Conservation (phyloP, 768 basidiomycete species). For the Paxillus ammoniavirescens region DNA sequence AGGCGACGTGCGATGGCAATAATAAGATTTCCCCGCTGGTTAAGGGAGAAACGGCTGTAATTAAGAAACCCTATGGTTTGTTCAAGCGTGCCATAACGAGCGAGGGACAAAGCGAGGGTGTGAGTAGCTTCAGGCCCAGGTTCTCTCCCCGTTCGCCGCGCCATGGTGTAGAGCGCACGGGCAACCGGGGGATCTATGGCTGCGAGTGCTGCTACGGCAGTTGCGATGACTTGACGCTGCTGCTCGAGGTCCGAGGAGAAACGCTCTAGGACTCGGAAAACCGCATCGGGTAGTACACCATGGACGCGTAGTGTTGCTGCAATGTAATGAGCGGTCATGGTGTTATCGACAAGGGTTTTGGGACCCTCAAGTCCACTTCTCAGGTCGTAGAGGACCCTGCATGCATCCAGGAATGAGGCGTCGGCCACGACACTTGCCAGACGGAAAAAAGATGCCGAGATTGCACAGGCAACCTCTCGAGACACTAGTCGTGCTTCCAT, state of each 20-base stretch:
- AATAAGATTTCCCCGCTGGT: conserved; percentile 38
- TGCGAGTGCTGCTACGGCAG: conserved; percentile 17
- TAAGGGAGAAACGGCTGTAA: conserved; percentile 26
- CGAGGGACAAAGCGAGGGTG: conserved; percentile 30
- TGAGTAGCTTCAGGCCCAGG: conserved; percentile 25
- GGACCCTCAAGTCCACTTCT: conserved; percentile 20
- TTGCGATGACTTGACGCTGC: conserved; percentile 28
- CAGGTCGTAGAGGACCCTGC: conserved; percentile 31
- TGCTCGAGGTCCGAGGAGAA: conserved; percentile 22
- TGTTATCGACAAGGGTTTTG: not conserved
- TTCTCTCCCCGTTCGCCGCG: conserved; percentile 17
- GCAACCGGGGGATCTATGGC: conserved; percentile 32
- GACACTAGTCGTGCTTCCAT: conserved; percentile 27
- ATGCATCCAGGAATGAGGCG: conserved; percentile 34
- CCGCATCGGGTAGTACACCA: conserved; percentile 25
- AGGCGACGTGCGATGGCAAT: conserved; percentile 38
- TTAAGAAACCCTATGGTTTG: conserved; percentile 36
- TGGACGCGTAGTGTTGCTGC: conserved; percentile 27
- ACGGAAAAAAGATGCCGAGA: conserved; percentile 45
- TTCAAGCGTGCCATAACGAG: conserved; percentile 24
- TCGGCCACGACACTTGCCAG: conserved; percentile 42
- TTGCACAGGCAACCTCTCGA: conserved; percentile 27
- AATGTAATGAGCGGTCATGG: conserved; percentile 24
- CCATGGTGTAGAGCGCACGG: conserved; percentile 34
- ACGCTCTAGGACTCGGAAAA: conserved; percentile 30